A percentile compares a stretch with the other conserved stretches of the same genome.
Conservation (phyloP, 306 rosid species). For the Acacia acuminata region DNA sequence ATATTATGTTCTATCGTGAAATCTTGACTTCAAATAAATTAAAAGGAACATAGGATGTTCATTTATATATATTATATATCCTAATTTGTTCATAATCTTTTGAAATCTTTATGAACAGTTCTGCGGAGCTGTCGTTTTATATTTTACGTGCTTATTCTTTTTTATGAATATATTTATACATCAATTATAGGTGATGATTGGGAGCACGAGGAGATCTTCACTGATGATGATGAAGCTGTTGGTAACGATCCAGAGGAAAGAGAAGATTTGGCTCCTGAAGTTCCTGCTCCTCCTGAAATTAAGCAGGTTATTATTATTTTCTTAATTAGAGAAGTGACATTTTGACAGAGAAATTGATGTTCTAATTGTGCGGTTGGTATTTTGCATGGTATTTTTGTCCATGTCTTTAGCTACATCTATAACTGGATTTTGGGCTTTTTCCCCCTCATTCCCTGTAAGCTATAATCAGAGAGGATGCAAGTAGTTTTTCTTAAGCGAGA, state of each 20-base stretch:
- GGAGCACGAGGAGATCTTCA: conserved; percentile 98
- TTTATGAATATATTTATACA: not conserved
- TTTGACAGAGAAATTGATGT: conserved; percentile 3
- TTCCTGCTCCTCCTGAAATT: conserved; percentile 97
- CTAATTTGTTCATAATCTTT: conserved; percentile 2
- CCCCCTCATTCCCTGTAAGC: not conserved
- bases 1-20: not conserved
- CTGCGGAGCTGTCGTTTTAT: not conserved
- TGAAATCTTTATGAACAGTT: not conserved
- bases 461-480: not conserved
- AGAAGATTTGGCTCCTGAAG: conserved; percentile 95
- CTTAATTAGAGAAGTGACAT: conserved; percentile 4
- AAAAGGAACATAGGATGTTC: not conserved
- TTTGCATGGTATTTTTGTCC: not conserved
- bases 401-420: conserved; percentile 3
- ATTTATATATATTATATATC: not conserved
- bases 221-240: conserved; percentile 96
- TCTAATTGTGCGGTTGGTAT: not conserved
- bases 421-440: not conserved
- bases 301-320: conserved; percentile 69
- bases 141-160: not conserved
- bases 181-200: conserved; percentile 83
- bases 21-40: conserved; percentile 3
- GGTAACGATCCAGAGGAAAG: conserved; percentile 93
- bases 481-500: not conserved